These are phyloP conservation scores for Candida boleticola DNA, from an alignment of 805 yeast species.

Conservation along the genomic window DNA sequence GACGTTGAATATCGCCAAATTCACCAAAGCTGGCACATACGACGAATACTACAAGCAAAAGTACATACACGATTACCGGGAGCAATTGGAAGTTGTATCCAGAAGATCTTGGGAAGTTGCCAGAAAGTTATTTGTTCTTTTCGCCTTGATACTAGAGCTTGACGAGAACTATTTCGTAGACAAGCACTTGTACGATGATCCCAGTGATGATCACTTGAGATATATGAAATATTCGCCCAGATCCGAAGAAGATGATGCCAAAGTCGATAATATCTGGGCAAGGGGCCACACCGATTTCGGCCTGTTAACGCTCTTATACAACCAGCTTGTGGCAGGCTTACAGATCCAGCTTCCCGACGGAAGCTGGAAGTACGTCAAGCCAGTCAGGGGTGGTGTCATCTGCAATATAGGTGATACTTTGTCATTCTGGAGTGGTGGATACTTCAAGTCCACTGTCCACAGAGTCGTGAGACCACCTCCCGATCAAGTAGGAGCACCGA, in stretches of 20 bases:
- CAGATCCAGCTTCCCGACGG: conserved; percentile 29
- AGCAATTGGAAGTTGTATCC: conserved; percentile 19
- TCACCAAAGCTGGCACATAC: conserved; percentile 20
- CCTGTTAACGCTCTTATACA: conserved; percentile 30
- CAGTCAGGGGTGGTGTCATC: conserved; percentile 28
- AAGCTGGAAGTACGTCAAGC: conserved; percentile 34
- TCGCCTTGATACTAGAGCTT: conserved; percentile 33
- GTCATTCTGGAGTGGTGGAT: conserved; percentile 35
- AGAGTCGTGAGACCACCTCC: conserved; percentile 34
- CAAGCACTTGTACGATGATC: conserved; percentile 28
- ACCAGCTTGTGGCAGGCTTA: conserved; percentile 35
- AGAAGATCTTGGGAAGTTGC: conserved; percentile 21
- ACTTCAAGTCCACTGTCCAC: conserved; percentile 33
- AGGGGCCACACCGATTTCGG: conserved; percentile 39
- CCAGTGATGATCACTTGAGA: conserved; percentile 33
- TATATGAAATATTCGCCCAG: conserved; percentile 34
- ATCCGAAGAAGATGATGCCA: conserved; percentile 24
- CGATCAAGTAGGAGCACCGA: conserved; percentile 27
- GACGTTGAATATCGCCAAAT: conserved; percentile 31
- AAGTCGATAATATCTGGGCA: conserved; percentile 30
- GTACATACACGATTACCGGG: conserved; percentile 21
- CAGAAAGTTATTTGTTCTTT: conserved; percentile 23
- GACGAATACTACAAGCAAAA: conserved; percentile 17
- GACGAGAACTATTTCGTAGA: conserved; percentile 32
- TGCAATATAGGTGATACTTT: conserved; percentile 37